Evolutionary conservation across 768 basidiomycete genomes (phyloP), one percentile per base, ranked within the genome.

Genomic region (Boletus tylopilopsis): DNA sequence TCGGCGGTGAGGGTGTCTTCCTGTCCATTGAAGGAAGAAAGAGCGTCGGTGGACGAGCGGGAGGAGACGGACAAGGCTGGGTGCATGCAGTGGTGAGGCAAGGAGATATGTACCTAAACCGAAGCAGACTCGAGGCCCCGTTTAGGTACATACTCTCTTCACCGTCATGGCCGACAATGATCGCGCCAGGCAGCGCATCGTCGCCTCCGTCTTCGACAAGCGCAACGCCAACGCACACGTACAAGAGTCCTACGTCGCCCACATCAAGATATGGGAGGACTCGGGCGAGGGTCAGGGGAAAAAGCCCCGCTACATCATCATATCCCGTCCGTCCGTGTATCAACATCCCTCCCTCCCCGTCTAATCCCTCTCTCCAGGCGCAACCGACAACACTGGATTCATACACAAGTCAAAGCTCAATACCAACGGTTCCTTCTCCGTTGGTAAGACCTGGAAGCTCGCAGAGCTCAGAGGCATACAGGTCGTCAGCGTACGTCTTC

Each of bases 331-430:
- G 90, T 83, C n/a, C 45, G n/a, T n/a, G n/a, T n/a, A n/a, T n/a
- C n/a, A n/a, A 18, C 4, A 13, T 21, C 34, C 7, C 12, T 2
- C 34, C 44, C 3, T 13, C 15, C n/a, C n/a, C 7, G 0, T 7
- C 10, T 34, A 11, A 5, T 4, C 11, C 18, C 42, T 38, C 2
- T 42, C 38, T 4, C 38, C 40, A 88, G 87, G 84, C 72, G 73
- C 83, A 4, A 71, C 65, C 51, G 79, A 79, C 56, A 81, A 83
- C 22, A 69, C 74, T 40, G 85, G 85, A 1, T 82, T 84, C 66
- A 80, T 99, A 18, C 94, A 99, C 79, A 99, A 99, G 71, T 93
- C 94, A 2, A 98, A 98, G 71, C 73, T 91, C 56, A 98, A 99
- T 65, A 84, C 86, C 36, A 98, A 97, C 63, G 87, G 90, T 29